These are phyloP conservation scores for Calamus simplicifolius DNA, from an alignment of 176 grass and related monocot genomes.

Conservation along the genomic window DNA sequence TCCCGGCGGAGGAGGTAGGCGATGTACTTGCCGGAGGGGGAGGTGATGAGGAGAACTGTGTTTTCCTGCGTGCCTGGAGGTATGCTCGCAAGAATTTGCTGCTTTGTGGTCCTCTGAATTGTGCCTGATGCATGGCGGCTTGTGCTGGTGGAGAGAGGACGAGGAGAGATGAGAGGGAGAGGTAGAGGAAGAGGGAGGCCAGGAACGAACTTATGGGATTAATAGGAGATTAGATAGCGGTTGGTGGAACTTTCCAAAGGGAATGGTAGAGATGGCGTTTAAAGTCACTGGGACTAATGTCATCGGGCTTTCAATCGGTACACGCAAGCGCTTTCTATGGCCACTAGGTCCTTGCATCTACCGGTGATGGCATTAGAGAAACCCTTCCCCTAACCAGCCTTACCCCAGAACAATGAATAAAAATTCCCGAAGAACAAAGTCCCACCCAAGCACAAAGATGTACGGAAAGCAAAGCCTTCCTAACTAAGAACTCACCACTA, in stretches of 20 bases:
- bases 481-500: no score
- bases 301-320: no score
- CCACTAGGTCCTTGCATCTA: no score
- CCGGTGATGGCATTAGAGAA: no score
- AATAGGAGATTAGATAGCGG: conserved; percentile 26
- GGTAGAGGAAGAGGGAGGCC: conserved; percentile 3
- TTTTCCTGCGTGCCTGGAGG: conserved; percentile 19
- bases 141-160: conserved; percentile 19
- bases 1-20: conserved; percentile 34
- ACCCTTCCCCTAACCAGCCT: no score
- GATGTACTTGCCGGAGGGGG: conserved; percentile 30
- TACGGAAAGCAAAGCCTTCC: no score
- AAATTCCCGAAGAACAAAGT: no score
- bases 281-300: no score
- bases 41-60: conserved; percentile 30
- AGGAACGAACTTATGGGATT: conserved; percentile 3
- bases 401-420: no score
- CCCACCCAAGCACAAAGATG: no score
- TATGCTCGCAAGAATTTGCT: conserved; percentile 37
- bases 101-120: conserved; percentile 24
- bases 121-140: conserved; percentile 20
- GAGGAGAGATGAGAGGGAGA: conserved; percentile 26
- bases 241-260: conserved; percentile 32
- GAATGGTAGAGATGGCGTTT: conserved; percentile 25
- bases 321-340: no score